A percentile compares a stretch with the other conserved stretches of the same genome.
Evolutionary conservation across 148 eudicot genomes (phyloP).

Genomic region (Linanthus parryae): DNA sequence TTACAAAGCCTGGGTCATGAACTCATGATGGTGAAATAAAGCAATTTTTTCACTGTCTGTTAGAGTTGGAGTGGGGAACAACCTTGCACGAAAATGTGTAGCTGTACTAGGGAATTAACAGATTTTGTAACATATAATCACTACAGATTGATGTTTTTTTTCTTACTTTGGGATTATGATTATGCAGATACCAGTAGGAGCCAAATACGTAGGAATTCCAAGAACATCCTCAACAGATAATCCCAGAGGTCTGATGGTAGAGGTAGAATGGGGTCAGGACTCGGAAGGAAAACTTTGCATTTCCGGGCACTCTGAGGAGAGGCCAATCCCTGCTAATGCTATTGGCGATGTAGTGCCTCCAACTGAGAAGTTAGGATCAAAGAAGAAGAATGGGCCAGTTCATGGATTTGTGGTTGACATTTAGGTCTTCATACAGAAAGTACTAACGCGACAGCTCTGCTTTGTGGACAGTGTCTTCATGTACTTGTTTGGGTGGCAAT

Average conservation of each 20-base stretch:
- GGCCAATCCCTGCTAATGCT: constrained; percentile 42
- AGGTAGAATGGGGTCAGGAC: constrained; percentile 62
- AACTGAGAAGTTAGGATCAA: constrained; percentile 11
- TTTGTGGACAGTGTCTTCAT: no score
- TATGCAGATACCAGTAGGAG: constrained; percentile 56
- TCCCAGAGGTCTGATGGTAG: constrained; percentile 55
- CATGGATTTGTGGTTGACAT: constrained; percentile 46
- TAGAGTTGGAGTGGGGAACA: no score
- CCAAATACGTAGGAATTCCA: constrained; percentile 46
- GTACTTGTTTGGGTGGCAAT: no score
- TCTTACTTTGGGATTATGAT: not conserved
- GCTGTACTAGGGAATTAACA: no score
- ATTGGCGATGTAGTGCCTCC: no score
- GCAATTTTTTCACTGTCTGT: no score
- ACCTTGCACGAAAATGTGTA: no score
- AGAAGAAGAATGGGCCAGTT: no score
- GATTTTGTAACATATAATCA: not conserved
- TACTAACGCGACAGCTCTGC: no score
- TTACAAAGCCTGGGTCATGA: no score
- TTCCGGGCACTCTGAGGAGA: constrained; percentile 49
- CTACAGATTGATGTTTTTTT: not conserved
- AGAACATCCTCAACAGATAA: constrained; percentile 46
- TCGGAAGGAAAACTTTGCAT: constrained; percentile 59
- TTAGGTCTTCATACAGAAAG: no score
- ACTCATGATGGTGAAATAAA: no score